Base-by-base conservation (phyloP, 2,329 filamentous ascomycete genomes). In the Nemania bipapillata region DNA sequence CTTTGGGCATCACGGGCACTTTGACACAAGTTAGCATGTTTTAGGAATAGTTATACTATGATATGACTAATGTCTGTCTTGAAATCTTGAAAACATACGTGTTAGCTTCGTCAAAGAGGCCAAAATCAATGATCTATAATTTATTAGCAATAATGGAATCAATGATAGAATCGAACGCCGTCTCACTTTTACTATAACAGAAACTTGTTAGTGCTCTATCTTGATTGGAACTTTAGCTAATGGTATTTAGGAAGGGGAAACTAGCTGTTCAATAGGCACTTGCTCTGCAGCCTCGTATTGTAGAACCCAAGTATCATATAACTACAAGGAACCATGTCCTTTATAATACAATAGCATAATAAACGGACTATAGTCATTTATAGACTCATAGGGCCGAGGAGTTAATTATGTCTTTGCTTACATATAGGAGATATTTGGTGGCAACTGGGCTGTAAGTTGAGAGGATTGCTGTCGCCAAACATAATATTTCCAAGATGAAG, bases 51-150 rank as follows among this genome's bases (percentile, higher is more conserved):
- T 22, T 30, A 24, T 15, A 9, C 6, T 50, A 8, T 2, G 20
- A n/a, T 11, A 28, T 11, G 24, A 45, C 2, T n/a, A n/a, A n/a
- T n/a, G n/a, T n/a, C n/a, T n/a, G n/a, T n/a, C n/a, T n/a, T n/a
- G n/a, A n/a, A 26, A 8, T 3, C 20, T 24, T 9, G 24, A 9
- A 26, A 12, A 66, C 66, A 17, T 66, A 66, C 67, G 1, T 42
- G 0, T 17, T 0, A 0, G 1, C 1, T 3, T 52, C 17, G 15
- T 42, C 2, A n/a, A 54, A 4, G 1, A 42, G 1, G 12, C 63
- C 63, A 26, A 67, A 69, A 40, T 69, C 67, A 8, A 69, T 66
- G 4, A 69, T 53, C 67, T 69, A 22, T 53, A n/a, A 0, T 3
- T 12, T 7, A 0, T 66, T 52, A n/a, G n/a, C n/a, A 60, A 26